Evolutionary conservation across 441 rosid species (phyloP).

Genomic region (Adansonia madagascariensis): DNA sequence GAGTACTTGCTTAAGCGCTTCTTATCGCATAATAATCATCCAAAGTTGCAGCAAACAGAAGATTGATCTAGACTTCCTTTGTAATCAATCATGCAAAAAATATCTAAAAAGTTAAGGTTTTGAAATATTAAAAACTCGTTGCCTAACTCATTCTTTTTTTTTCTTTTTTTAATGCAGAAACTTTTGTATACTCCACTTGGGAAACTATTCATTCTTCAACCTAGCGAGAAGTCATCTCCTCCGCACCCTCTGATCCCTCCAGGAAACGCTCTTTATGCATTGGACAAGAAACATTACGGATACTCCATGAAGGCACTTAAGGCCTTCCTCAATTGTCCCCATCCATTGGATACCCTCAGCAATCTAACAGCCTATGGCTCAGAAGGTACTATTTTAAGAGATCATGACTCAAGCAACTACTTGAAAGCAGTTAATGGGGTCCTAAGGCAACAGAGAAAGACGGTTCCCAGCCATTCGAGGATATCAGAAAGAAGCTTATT

Average conservation of each 20-base stretch:
- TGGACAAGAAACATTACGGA: slow-evolving; percentile 46
- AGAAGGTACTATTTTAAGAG: slow-evolving; percentile 80
- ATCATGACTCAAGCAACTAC: slow-evolving; percentile 92
- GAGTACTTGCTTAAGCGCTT: slow-evolving; percentile 32
- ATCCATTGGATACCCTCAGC: slow-evolving; percentile 82
- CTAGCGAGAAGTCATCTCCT: slow-evolving; percentile 74
- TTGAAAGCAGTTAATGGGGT: slow-evolving; percentile 74
- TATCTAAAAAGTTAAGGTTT: neutral
- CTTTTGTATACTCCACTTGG: slow-evolving; percentile 83
- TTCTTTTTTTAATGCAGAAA: slow-evolving; percentile 53
- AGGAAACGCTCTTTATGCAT: slow-evolving; percentile 67
- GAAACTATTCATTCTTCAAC: slow-evolving; percentile 80
- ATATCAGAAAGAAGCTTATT: slow-evolving; percentile 36
- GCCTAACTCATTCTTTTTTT: slow-evolving; percentile 1
- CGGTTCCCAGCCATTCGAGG: slow-evolving; percentile 31
- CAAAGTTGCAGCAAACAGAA: neutral
- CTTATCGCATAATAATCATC: too few species aligned
- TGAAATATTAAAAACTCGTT: neutral
- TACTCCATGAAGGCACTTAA: slow-evolving; percentile 55
- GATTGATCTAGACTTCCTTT: neutral
- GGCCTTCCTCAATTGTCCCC: slow-evolving; percentile 77
- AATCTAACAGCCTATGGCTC: slow-evolving; percentile 88
- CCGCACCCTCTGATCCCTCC: slow-evolving; percentile 76
- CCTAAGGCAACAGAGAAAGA: slow-evolving; percentile 52
- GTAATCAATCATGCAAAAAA: neutral